Evolutionary conservation across 345 rosid species (phyloP).

Genomic region (Salix suchowensis): DNA sequence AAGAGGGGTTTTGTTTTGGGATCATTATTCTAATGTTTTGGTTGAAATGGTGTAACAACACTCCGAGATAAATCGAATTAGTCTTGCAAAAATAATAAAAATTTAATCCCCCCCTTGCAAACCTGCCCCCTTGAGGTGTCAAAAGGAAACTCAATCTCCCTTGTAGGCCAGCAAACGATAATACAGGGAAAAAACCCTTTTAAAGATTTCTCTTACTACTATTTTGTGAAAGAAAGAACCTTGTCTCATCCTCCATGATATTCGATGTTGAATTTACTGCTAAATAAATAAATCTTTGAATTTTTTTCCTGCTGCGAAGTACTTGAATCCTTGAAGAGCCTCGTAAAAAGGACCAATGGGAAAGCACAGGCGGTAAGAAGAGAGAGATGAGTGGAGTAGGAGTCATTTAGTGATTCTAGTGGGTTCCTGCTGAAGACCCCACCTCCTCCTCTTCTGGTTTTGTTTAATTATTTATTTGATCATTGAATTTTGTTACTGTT

Average conservation of each 20-base stretch:
- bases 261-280: constrained; percentile 21
- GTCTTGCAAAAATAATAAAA: background rate
- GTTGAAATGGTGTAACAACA: constrained; percentile 25
- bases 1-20: constrained; percentile 47
- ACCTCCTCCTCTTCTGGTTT: constrained; percentile 20
- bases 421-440: constrained; percentile 55
- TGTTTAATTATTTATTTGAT: background rate
- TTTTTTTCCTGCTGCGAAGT: constrained; percentile 17
- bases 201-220: constrained; percentile 2
- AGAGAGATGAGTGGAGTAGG: constrained; percentile 57
- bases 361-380: constrained; percentile 76
- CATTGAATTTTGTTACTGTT: constrained; percentile 1
- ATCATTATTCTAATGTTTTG: constrained; percentile 38
- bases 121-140: constrained; percentile 12
- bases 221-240: constrained; percentile 17
- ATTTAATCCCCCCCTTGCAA: background rate
- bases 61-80: background rate
- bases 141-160: constrained; percentile 17
- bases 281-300: constrained; percentile 1
- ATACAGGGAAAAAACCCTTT: background rate
- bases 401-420: constrained; percentile 57
- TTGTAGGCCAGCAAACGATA: background rate
- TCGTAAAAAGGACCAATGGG: constrained; percentile 56
- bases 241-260: constrained; percentile 23
- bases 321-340: constrained; percentile 35